Conservation (phyloP, 352 stramenopile species). For the Pythium vanterpoolii region DNA sequence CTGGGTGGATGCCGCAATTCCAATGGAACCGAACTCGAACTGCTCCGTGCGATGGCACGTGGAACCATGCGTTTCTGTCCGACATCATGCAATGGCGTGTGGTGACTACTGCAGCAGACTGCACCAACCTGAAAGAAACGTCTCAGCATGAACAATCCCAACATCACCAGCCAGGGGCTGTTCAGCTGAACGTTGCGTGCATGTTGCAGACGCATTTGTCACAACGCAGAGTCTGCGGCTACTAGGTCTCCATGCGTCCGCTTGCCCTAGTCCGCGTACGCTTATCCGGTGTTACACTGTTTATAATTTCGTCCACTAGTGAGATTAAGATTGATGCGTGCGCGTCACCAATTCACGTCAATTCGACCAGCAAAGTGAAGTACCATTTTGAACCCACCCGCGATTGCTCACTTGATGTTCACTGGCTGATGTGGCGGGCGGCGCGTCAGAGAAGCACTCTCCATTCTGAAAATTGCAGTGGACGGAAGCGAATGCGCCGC, state of each 20-base stretch:
- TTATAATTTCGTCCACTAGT: neutral
- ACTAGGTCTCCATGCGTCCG: neutral
- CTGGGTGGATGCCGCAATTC: too few species aligned
- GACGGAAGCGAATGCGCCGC: too few species aligned
- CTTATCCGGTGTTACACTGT: neutral
- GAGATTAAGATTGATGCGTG: conserved; percentile 1
- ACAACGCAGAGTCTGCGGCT: neutral
- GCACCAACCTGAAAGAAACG: too few species aligned
- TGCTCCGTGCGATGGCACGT: too few species aligned
- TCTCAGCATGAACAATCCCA: too few species aligned
- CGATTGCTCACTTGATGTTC: conserved; percentile 10
- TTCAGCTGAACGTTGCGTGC: too few species aligned
- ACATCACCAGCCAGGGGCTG: too few species aligned
- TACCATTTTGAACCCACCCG: neutral
- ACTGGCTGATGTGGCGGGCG: neutral
- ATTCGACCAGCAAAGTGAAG: neutral
- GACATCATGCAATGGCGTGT: too few species aligned
- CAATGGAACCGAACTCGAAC: too few species aligned
- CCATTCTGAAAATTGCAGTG: neutral
- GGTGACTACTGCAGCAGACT: too few species aligned
- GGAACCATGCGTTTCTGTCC: too few species aligned
- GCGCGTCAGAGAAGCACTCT: neutral
- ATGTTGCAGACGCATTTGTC: too few species aligned
- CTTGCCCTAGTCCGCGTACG: conserved; percentile 8
- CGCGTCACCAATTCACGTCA: conserved; percentile 14